A percentile compares a stretch with the other conserved stretches of the same genome.
These are phyloP conservation scores for Chaetomiaceae sp. DNA, from an alignment of 2,329 filamentous ascomycete genomes.

Conservation along the genomic window DNA sequence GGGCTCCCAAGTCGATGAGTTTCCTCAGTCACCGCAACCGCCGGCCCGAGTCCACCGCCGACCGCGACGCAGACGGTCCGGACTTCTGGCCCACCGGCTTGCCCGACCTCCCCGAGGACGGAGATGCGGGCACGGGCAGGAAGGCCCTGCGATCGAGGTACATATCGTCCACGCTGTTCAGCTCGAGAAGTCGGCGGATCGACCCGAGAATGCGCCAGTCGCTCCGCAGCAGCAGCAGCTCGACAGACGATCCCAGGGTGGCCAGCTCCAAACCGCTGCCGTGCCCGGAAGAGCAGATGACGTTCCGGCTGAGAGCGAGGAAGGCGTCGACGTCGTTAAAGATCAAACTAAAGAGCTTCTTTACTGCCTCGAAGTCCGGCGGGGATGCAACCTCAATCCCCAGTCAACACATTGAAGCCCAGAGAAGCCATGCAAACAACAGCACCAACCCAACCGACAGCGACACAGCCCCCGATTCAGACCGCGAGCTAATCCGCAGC, in stretches of 20 bases:
- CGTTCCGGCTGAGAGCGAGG: slow-evolving; percentile 47
- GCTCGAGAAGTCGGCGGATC: slow-evolving; percentile 31
- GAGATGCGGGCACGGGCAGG: neutral
- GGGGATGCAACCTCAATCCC: slow-evolving; percentile 34
- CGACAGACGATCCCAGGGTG: slow-evolving; percentile 15
- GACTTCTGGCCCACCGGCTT: neutral
- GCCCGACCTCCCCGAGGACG: slow-evolving; percentile 4
- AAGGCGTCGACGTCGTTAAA: slow-evolving; percentile 58
- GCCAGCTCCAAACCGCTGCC: slow-evolving; percentile 8
- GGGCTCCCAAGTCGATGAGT: slow-evolving; percentile 50
- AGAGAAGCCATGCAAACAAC: slow-evolving; percentile 29
- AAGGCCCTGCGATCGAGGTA: slow-evolving; percentile 28
- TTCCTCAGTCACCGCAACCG: slow-evolving; percentile 35
- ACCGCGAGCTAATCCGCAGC: slow-evolving; percentile 23
- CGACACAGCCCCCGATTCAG: slow-evolving; percentile 11
- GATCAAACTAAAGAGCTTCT: slow-evolving; percentile 53
- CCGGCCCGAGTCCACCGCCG: slow-evolving; percentile 31
- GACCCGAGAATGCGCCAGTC: slow-evolving; percentile 42
- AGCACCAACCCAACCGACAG: neutral
- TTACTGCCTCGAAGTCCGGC: slow-evolving; percentile 38
- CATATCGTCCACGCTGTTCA: slow-evolving; percentile 41
- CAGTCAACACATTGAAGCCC: slow-evolving; percentile 47
- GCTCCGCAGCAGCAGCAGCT: slow-evolving; percentile 42
- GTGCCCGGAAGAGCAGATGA: slow-evolving; percentile 26
- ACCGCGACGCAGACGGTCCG: slow-evolving; percentile 27